Evolutionary conservation across 2,329 filamentous ascomycete species (phyloP).

Genomic region (Escovopsis sp.): DNA sequence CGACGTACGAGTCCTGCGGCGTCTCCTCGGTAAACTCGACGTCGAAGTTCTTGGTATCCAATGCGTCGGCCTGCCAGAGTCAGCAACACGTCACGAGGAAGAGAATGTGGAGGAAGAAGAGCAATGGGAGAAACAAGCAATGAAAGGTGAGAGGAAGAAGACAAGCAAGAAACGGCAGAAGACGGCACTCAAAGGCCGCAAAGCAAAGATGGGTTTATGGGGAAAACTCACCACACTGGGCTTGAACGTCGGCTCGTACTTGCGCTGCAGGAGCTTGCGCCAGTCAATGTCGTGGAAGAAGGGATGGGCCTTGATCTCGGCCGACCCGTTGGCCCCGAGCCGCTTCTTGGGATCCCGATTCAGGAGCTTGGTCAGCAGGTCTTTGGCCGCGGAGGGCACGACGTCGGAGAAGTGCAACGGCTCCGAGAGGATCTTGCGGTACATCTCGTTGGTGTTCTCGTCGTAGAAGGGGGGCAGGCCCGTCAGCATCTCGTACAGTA

Average conservation of each 20-base stretch:
- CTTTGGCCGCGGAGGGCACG: slow-evolving; percentile 83
- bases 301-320: slow-evolving; percentile 95
- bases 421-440: slow-evolving; percentile 94
- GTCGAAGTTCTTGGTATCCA: slow-evolving; percentile 89
- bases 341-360: slow-evolving; percentile 85
- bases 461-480: slow-evolving; percentile 96
- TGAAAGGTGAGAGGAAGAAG: no score
- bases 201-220: no score
- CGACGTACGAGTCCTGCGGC: slow-evolving; percentile 84
- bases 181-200: no score
- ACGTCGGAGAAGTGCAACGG: slow-evolving; percentile 93
- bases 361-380: slow-evolving; percentile 76
- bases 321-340: slow-evolving; percentile 81
- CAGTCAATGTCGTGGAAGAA: slow-evolving; percentile 99
- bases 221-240: slow-evolving; percentile 70
- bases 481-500: slow-evolving; percentile 97
- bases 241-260: slow-evolving; percentile 97
- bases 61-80: slow-evolving; percentile 53
- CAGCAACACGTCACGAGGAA: neutral
- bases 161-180: no score
- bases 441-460: slow-evolving; percentile 99
- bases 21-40: slow-evolving; percentile 80
- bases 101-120: neutral
- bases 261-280: slow-evolving; percentile 91
- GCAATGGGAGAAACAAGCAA: no score